These are phyloP conservation scores for Senecio squalidus DNA, from an alignment of 140 eudicot species.

Conservation along the genomic window DNA sequence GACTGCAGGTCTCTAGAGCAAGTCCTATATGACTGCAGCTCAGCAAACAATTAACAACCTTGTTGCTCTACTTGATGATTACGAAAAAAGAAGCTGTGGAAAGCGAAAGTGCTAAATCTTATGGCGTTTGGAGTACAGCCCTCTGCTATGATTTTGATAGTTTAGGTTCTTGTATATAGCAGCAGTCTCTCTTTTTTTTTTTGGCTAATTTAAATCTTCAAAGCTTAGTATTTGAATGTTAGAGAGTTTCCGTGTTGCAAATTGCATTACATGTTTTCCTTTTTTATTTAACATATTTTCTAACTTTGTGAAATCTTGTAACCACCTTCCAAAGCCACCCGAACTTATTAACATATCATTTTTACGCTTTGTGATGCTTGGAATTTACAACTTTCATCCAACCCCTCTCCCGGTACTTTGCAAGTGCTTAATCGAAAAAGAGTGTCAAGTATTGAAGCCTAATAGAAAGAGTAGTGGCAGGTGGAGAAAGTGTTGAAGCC, in stretches of 20 bases:
- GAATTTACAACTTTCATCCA: too few species aligned
- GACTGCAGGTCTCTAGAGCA: conserved; percentile 62
- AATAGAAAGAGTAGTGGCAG: too few species aligned
- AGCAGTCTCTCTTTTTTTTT: neutral
- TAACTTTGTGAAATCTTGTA: neutral
- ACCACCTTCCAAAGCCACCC: neutral
- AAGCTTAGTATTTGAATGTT: conserved; percentile 2
- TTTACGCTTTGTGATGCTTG: too few species aligned
- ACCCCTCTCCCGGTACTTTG: too few species aligned
- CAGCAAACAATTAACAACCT: conserved; percentile 6
- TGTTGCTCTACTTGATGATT: neutral
- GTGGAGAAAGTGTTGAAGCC: too few species aligned
- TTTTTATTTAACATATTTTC: neutral
- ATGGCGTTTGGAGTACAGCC: neutral
- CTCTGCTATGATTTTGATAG: conserved; percentile 11
- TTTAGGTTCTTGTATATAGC: conserved; percentile 12
- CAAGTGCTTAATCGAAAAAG: too few species aligned
- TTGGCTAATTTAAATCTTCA: neutral
- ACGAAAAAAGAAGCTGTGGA: neutral
- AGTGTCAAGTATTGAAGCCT: too few species aligned
- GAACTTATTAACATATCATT: too few species aligned
- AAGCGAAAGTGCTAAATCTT: neutral
- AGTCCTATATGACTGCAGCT: conserved; percentile 64
- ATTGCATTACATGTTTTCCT: neutral
- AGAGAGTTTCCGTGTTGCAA: neutral